Evolutionary conservation across 2,329 filamentous ascomycete species (phyloP), one percentile per base, ranked within the genome.

Genomic region (Beauveria australis): DNA sequence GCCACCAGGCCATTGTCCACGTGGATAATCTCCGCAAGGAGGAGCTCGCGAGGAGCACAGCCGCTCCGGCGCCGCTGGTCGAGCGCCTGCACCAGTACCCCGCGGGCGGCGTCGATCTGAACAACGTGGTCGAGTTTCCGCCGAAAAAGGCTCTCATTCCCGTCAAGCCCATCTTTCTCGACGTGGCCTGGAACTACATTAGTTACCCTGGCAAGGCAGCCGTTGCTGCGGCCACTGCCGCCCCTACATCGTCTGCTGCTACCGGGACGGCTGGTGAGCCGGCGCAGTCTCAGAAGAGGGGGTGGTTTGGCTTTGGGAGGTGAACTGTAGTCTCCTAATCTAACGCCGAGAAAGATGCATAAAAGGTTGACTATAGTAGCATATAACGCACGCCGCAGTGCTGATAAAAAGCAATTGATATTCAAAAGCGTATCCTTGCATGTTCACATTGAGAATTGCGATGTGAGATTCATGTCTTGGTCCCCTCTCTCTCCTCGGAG

Each of bases 141-240:
- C 92, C 93, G 1, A 89, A 86, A 70, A 77, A 97, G 66, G 85
- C 90, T 63, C 82, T 89, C 1, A 85, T 97, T 44, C 92, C 94
- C 0, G 88, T 96, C 57, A 99, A 99, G 78, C 94, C 94, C 30
- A 81, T 97, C 40, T 97, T 97, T 79, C 84, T 97, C 62, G 94
- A 99, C 70, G 88, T 96, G 8, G 94, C 94, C 10, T 99, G 91
- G 89, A 97, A 97, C 72, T 97, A 97, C 72, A 92, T 99, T 64
- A 86, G 91, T 53, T 99, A 99, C 70, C 92, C 92, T 0, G 86
- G 86, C 40, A 85, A 85, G 66, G 66, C 73, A 37, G 70, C 71
- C 7, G 66, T 73, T 62, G 68, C 66, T 59, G 65, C 63, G 6
- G 65, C 63, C 26, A 66, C 67, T 9, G 41, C 56, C 3, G 61